Base-by-base conservation (phyloP, 768 basidiomycete species). In the Gautieria morchelliformis region DNA sequence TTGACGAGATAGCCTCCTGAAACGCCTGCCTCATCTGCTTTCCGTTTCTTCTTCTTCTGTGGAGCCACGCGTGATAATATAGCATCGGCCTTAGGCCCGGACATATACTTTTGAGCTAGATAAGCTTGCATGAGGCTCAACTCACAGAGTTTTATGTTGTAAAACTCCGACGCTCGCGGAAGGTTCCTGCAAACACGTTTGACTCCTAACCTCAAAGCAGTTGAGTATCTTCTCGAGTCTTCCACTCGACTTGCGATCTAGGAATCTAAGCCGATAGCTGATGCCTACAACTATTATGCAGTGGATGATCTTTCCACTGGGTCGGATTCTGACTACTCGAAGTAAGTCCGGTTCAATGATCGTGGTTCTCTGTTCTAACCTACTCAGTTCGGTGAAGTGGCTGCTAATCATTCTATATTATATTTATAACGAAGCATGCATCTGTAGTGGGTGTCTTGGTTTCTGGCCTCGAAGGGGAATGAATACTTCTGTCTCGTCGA, bases 401-500 rank as follows among this genome's bases (percentile, higher is more conserved):
- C 22, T 44, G 40, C 15, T 45, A 52, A 37, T 39, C 15, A 64
- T 60, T 52, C 12, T 41, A 56, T 20, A 53, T 3, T 17, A 53
- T 32, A 24, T 45, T 22, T 62, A 48, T 20, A 54, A 46, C 45
- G 48, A 47, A 20, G 22, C 50, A 27, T 27, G 5, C 45, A 12
- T 12, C 9, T 49, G 19, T 40, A 94, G 91, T 97, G 93, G 93
- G 94, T 95, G 63, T 92, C 93, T 4, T 97, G 93, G 93, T 96
- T 97, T 66, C 76, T 97, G 5, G 90, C 91, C 20, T 93, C 92
- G 19, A 96, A 96, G 69, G 94, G 96, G 58, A 98, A 99, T 69
- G 96, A 99, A 74, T 99, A 99, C 75, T 98, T 97, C 66, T 96
- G 95, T 70, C 94, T 98, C 75, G 93, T 98, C 60, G 96, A 97